Evolutionary conservation across 2,329 filamentous ascomycete genomes (phyloP).

Genomic region (Trichoderma simmonsii): DNA sequence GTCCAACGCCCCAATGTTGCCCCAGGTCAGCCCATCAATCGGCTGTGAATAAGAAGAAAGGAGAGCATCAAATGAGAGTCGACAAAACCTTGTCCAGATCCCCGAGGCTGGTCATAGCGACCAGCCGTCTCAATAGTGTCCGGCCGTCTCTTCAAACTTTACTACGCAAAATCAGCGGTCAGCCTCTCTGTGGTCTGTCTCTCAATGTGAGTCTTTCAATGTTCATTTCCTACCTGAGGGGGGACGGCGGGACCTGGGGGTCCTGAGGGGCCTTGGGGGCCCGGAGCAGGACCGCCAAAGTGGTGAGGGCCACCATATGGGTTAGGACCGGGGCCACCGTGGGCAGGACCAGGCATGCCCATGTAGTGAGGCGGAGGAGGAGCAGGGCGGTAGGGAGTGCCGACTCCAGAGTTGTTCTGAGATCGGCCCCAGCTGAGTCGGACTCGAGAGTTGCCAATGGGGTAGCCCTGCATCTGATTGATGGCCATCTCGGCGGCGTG

Average conservation of each 20-base stretch:
- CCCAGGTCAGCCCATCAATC: slow-evolving; percentile 24
- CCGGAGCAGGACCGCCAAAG: slow-evolving; percentile 36
- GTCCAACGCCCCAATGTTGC: slow-evolving; percentile 30
- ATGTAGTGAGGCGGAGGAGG: slow-evolving; percentile 62
- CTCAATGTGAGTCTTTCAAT: background rate
- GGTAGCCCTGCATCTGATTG: slow-evolving; percentile 99
- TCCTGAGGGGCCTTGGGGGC: slow-evolving; percentile 37
- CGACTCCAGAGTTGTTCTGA: slow-evolving; percentile 98
- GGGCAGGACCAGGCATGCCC: slow-evolving; percentile 44
- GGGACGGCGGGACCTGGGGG: slow-evolving; percentile 37
- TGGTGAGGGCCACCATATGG: slow-evolving; percentile 40
- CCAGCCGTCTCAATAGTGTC: slow-evolving; percentile 13
- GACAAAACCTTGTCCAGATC: slow-evolving; percentile 22
- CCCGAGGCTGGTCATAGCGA: slow-evolving; percentile 8
- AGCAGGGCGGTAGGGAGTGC: slow-evolving; percentile 93
- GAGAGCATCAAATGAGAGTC: slow-evolving; percentile 25
- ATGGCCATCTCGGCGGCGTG: slow-evolving; percentile 99
- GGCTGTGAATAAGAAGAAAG: slow-evolving; percentile 26
- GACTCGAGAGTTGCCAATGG: slow-evolving; percentile 97
- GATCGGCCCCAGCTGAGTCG: slow-evolving; percentile 96
- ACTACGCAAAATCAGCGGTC: slow-evolving; percentile 15
- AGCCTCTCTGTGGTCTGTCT: background rate
- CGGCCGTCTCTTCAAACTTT: slow-evolving; percentile 18
- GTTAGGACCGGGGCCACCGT: slow-evolving; percentile 37
- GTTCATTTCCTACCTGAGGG: slow-evolving; percentile 36